These are phyloP conservation scores for Reutealis trisperma DNA, from an alignment of 345 rosid species.

Conservation along the genomic window DNA sequence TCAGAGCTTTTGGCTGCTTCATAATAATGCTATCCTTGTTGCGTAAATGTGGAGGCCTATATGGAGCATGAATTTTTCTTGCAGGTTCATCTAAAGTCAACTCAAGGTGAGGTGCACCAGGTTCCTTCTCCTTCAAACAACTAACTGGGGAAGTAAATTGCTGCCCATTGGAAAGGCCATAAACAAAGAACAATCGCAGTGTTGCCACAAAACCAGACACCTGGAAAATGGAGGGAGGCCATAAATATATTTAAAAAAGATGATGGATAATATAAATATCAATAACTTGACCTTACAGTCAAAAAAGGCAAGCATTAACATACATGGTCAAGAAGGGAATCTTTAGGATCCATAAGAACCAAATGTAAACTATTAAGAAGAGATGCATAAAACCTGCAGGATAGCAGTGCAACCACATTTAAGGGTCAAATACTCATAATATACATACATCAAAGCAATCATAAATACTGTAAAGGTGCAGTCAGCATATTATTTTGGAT, in stretches of 20 bases:
- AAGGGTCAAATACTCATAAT: not conserved
- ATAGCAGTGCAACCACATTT: not conserved
- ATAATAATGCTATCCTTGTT: slow-evolving; percentile 49
- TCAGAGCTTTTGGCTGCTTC: slow-evolving; percentile 42
- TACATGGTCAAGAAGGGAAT: slow-evolving; percentile 78
- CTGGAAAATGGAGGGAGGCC: slow-evolving; percentile 37
- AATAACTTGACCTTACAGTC: slow-evolving; percentile 1
- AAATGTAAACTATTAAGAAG: slow-evolving; percentile 78
- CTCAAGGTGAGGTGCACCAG: slow-evolving; percentile 32
- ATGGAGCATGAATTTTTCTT: slow-evolving; percentile 48
- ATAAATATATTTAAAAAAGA: not conserved
- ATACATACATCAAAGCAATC: not conserved
- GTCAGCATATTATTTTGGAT: not conserved
- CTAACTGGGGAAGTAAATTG: slow-evolving; percentile 35
- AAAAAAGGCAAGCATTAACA: slow-evolving; percentile 34
- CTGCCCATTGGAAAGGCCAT: slow-evolving; percentile 56
- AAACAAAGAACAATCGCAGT: slow-evolving; percentile 66
- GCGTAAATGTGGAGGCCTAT: slow-evolving; percentile 94
- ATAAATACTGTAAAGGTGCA: not conserved
- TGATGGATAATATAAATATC: slow-evolving; percentile 1
- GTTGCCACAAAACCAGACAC: slow-evolving; percentile 80
- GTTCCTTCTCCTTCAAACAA: slow-evolving; percentile 46
- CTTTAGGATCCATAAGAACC: slow-evolving; percentile 66
- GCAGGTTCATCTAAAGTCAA: slow-evolving; percentile 40
- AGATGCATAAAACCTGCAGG: slow-evolving; percentile 71